A percentile compares a stretch with the other conserved stretches of the same genome.
Evolutionary conservation across 2,329 filamentous ascomycete genomes (phyloP).

Genomic region (Venturia effusa): DNA sequence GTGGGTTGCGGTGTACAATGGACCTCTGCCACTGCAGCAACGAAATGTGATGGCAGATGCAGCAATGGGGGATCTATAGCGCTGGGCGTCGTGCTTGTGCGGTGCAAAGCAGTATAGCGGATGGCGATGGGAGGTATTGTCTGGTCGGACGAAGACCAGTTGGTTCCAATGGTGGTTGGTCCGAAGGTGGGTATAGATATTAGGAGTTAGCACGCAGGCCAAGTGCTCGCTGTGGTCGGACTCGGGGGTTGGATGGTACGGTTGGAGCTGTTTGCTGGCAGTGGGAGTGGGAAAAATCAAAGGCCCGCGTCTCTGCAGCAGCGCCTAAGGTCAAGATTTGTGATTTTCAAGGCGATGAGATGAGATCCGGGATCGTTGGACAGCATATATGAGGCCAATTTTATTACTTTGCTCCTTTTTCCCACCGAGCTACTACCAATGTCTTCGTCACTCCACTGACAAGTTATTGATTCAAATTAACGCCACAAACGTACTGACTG

Average conservation of each 20-base stretch:
- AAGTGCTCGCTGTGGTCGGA: too few species aligned
- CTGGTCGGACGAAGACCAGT: background rate
- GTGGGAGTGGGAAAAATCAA: background rate
- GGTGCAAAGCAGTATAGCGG: background rate
- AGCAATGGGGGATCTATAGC: background rate
- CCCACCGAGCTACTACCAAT: background rate
- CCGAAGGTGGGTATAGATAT: too few species aligned
- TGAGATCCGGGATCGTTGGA: background rate
- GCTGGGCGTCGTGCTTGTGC: background rate
- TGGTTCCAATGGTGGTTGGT: too few species aligned
- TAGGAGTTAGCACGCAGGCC: background rate
- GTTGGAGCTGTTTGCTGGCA: too few species aligned
- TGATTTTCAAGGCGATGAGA: too few species aligned
- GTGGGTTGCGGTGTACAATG: background rate
- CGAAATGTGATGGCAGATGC: background rate
- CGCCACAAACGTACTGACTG: background rate
- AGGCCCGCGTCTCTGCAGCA: background rate
- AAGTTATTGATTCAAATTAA: constrained; percentile 1
- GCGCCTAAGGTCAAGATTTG: too few species aligned
- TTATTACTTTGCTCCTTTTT: background rate
- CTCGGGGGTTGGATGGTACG: too few species aligned
- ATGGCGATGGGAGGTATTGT: background rate
- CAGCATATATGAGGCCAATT: background rate
- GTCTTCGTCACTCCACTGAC: constrained; percentile 2
- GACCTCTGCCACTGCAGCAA: background rate